These are phyloP conservation scores for Nemania sp. DNA, from an alignment of 2,329 filamentous ascomycete genomes.

Conservation along the genomic window DNA sequence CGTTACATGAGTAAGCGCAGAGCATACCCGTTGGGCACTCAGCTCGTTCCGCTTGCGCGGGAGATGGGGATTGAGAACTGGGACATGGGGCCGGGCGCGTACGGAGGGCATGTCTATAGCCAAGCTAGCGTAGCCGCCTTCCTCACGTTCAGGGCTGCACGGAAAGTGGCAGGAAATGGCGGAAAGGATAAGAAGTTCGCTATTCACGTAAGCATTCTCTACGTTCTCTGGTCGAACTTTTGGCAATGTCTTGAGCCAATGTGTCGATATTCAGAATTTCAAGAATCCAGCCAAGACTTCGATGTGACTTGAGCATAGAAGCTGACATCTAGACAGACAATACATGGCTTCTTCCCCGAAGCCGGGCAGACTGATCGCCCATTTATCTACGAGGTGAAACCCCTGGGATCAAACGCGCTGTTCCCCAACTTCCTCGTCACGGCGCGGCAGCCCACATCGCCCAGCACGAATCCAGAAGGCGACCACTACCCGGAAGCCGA, in stretches of 20 bases:
- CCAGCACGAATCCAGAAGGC: conserved; percentile 41
- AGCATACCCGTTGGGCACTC: conserved; percentile 40
- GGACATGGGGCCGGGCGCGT: conserved; percentile 35
- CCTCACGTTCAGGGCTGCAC: conserved; percentile 38
- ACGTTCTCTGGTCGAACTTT: background rate
- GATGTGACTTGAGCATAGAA: no score
- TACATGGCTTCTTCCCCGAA: conserved; percentile 59
- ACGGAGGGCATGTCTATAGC: conserved; percentile 50
- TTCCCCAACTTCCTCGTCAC: conserved; percentile 56
- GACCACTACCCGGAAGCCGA: conserved; percentile 48
- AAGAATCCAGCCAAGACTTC: no score
- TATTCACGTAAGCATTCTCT: conserved; percentile 47
- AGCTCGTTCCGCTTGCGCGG: conserved; percentile 29
- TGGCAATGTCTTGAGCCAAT: background rate
- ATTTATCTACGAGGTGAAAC: conserved; percentile 55
- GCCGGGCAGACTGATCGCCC: conserved; percentile 52
- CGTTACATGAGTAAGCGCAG: conserved; percentile 43
- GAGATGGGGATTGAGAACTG: background rate
- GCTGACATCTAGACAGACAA: conserved; percentile 45
- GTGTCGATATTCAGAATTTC: no score
- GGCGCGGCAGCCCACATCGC: conserved; percentile 49
- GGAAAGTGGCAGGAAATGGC: conserved; percentile 25
- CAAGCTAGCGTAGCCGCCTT: conserved; percentile 47
- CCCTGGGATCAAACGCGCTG: conserved; percentile 49
- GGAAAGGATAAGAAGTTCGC: conserved; percentile 26